Evolutionary conservation across 352 stramenopile species (phyloP).

Genomic region (Phytophthora multivora): DNA sequence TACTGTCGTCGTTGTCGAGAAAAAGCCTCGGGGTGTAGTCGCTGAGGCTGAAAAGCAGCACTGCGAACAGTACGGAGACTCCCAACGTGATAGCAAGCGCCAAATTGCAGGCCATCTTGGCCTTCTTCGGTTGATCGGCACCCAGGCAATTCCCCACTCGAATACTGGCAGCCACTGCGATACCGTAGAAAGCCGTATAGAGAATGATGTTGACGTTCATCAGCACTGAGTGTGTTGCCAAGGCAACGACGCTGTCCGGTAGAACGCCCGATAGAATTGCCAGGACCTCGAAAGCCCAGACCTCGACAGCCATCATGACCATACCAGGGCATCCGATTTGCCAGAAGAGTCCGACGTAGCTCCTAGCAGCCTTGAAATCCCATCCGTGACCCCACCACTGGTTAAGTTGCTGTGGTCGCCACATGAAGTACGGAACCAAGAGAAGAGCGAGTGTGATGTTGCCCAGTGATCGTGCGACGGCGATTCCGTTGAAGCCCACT

Average conservation of each 20-base stretch:
- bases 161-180: conserved; percentile 56
- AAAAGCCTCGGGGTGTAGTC: conserved; percentile 36
- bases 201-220: conserved; percentile 60
- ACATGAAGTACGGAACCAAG: conserved; percentile 57
- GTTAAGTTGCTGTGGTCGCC: conserved; percentile 25
- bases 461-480: conserved; percentile 55
- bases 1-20: conserved; percentile 40
- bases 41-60: conserved; percentile 29
- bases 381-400: conserved; percentile 45
- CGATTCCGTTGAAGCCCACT: conserved; percentile 73
- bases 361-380: conserved; percentile 29
- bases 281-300: conserved; percentile 65
- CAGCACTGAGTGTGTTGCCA: conserved; percentile 58
- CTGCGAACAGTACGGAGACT: conserved; percentile 26
- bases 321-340: conserved; percentile 50
- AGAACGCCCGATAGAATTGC: conserved; percentile 50
- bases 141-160: conserved; percentile 60
- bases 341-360: conserved; percentile 42
- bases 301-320: conserved; percentile 64
- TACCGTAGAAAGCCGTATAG: conserved; percentile 61
- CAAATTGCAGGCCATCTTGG: conserved; percentile 40
- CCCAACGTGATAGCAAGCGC: conserved; percentile 34
- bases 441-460: conserved; percentile 45
- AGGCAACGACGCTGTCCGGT: conserved; percentile 42
- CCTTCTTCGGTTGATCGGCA: conserved; percentile 37